A percentile compares a stretch with the other conserved stretches of the same genome.
Evolutionary conservation across 139 green algal species (phyloP).

Genomic region (Ostreobium quekettii): DNA sequence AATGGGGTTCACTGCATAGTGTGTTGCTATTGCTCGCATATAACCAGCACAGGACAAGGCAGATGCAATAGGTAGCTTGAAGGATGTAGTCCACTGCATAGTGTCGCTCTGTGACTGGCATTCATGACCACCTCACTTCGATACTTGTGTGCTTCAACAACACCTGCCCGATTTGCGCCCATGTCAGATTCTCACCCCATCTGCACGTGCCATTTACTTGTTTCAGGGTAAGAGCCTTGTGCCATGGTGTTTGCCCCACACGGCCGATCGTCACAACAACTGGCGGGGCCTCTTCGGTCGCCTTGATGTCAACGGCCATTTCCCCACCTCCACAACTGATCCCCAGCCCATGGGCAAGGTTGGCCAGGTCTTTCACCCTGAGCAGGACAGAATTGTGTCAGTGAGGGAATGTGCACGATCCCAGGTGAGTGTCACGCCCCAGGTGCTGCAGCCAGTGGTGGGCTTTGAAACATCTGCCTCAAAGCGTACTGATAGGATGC

Average conservation of each 20-base stretch:
- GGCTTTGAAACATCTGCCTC: neutral
- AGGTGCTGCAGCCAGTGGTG: neutral
- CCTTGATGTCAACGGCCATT: constrained; percentile 87
- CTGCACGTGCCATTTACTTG: too few relatives aligned
- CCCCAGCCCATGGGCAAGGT: constrained; percentile 97
- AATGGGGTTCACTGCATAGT: constrained; percentile 3
- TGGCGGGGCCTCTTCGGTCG: constrained; percentile 93
- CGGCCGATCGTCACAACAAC: constrained; percentile 85
- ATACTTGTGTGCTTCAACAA: too few relatives aligned
- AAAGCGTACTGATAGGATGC: too few relatives aligned
- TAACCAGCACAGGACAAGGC: too few relatives aligned
- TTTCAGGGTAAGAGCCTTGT: constrained; percentile 79
- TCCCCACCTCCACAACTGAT: constrained; percentile 94
- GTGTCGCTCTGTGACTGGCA: too few relatives aligned
- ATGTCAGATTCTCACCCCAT: too few relatives aligned
- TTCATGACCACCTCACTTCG: too few relatives aligned
- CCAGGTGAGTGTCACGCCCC: constrained; percentile 42
- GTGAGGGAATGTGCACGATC: constrained; percentile 92
- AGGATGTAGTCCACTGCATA: too few relatives aligned
- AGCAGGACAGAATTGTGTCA: constrained; percentile 90
- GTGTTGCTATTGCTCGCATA: too few relatives aligned
- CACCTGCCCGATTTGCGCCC: too few relatives aligned
- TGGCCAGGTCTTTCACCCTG: constrained; percentile 92
- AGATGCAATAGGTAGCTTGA: too few relatives aligned
- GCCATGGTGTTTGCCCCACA: constrained; percentile 96